Evolutionary conservation across 495 filamentous ascomycete genomes (phyloP).

Genomic region (Penicillium psychrofluorescens): DNA sequence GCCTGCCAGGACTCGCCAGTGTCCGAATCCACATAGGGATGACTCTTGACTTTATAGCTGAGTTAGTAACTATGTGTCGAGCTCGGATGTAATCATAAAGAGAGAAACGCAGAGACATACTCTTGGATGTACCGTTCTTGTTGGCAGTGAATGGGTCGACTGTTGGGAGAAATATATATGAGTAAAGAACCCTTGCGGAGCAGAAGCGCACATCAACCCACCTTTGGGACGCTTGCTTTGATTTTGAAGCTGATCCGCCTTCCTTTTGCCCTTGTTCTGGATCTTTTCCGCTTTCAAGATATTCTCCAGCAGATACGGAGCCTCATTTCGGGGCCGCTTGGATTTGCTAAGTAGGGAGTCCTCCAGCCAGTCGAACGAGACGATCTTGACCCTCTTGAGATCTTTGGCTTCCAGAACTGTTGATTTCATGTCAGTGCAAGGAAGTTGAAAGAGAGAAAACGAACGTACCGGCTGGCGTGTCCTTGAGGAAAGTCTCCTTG

Average conservation of each 20-base stretch:
- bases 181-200: background rate
- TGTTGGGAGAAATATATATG: background rate
- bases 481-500: constrained; percentile 42
- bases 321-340: constrained; percentile 28
- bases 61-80: too few relatives aligned
- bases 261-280: constrained; percentile 9
- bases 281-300: constrained; percentile 19
- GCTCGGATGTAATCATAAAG: too few relatives aligned
- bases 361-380: constrained; percentile 57
- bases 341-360: constrained; percentile 35
- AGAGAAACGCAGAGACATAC: too few relatives aligned
- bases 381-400: constrained; percentile 39
- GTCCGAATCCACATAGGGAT: too few relatives aligned
- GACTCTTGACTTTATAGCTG: too few relatives aligned
- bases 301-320: constrained; percentile 37
- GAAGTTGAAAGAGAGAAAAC: background rate
- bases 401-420: constrained; percentile 37
- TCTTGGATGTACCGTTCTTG: background rate
- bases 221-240: constrained; percentile 16
- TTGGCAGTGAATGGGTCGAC: background rate
- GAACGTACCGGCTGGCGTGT: constrained; percentile 35
- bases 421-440: background rate
- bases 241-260: constrained; percentile 12
- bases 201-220: constrained; percentile 7
- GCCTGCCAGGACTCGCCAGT: constrained; percentile 3